Conservation (phyloP, 257 asterid species). For the Datura wrightii region DNA sequence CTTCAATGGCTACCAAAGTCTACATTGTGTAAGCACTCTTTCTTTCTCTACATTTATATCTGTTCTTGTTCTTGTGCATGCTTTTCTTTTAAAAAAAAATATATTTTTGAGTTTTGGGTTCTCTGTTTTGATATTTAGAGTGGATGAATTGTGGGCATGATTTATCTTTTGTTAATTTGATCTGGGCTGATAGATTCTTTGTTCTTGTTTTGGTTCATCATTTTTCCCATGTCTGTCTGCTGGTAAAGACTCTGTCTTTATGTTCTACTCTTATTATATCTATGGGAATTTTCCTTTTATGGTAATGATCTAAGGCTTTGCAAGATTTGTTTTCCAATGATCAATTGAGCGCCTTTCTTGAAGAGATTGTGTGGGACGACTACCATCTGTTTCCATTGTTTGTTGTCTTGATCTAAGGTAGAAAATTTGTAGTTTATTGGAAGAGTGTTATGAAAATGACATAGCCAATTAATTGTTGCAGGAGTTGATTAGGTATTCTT, state of each 20-base stretch:
- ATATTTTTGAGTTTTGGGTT: background rate
- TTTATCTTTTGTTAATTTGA: background rate
- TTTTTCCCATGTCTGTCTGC: background rate
- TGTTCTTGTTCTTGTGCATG: background rate
- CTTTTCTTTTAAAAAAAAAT: background rate
- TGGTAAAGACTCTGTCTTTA: background rate
- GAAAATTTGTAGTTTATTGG: background rate
- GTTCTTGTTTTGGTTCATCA: background rate
- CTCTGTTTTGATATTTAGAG: constrained; percentile 10
- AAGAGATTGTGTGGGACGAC: background rate
- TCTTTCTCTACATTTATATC: background rate
- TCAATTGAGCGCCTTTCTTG: background rate
- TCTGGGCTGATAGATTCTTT: background rate
- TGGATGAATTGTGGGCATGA: background rate
- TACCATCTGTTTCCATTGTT: background rate
- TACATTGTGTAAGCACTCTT: constrained; percentile 56
- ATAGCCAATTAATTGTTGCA: background rate
- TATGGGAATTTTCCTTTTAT: background rate
- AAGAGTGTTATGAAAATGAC: background rate
- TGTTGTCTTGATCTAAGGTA: background rate
- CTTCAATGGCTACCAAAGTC: constrained; percentile 64
- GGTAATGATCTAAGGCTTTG: background rate
- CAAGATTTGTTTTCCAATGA: background rate
- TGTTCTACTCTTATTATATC: background rate
- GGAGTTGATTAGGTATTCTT: background rate